Base-by-base conservation (phyloP, 306 rosid species). In the Crataegus laevigata region DNA sequence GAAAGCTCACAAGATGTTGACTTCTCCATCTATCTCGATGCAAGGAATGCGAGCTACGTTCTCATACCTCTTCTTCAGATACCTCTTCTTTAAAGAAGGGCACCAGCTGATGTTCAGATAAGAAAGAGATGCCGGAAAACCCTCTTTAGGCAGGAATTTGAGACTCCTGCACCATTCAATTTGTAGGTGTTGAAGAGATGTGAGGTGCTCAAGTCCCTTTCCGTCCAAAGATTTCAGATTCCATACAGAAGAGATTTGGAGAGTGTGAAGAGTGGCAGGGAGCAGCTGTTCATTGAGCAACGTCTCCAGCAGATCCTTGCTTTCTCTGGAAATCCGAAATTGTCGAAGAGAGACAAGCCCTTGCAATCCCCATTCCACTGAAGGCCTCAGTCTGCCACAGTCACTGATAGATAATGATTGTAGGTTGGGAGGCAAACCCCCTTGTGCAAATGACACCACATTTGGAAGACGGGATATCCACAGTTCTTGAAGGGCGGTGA, bases 391-490 rank as follows among this genome's bases (percentile, higher is more conserved):
- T 8, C 26, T 55, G 0, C 3, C 26, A 21, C 24, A 19, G 18
- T 2, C 9, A 0, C 8, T 0, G 6, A 52, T 19, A 1, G 0
- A 2, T 1, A 36, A 7, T 2, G 4, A 2, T 18, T 8, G 58
- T 19, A 55, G 26, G 61, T 55, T 55, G 61, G 61, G 28, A n/a
- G 61, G 61, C 61, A 55, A n/a, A 55, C 61, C 61, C 61, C 61
- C 61, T 9, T 55, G 11, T 55, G 61, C 61, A n/a, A 55, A 21
- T 21, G 61, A 55, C 61, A 7, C 28, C 4, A 55, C 26, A 55
- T 55, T n/a, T 55, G 61, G 61, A 54, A 54, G 60, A 8, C 0
- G 0, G 0, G 0, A 0, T 54, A 54, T 19, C 4, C 0, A 0
- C 1, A 54, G 6, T 2, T 8, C 1, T 19, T 3, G 26, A 54